Base-by-base conservation (phyloP, 202 grass and related monocot genomes). In the Thinopyrum obtusiflorum region DNA sequence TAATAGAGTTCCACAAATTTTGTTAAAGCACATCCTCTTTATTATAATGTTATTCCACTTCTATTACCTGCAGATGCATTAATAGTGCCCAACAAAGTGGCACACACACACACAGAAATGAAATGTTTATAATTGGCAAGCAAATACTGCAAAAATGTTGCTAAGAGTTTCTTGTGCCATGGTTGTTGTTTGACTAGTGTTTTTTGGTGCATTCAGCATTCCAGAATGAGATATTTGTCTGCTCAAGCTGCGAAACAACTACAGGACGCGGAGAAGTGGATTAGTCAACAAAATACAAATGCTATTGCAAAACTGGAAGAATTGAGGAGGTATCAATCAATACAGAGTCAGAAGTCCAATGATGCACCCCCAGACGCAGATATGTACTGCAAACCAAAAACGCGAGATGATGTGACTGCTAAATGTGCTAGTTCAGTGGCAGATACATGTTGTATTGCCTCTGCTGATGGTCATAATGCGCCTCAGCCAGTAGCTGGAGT, bases 301-400 rank as follows among this genome's bases (percentile, higher is more conserved):
- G 72, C 82, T 86, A 87, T 91, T 81, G 79, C 75, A 85, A 89
- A 92, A 76, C 67, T 88, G 57, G 92, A 93, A 74, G 87, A 92
- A 65, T 61, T 92, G 80, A 88, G 88, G 49, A 86, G 73, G 49
- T 77, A 82, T 25, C 65, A 79, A 68, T 65, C 70, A 36, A 46
- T 68, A 36, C 57, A 81, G 25, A 84, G 29, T 80, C 40, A 35
- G 36, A 79, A 82, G 20, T 78, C 55, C 51, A 57, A 69, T 74
- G 80, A 82, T 88, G 59, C 59, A 53, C 63, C 17, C 23, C 25
- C 29, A 65, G 61, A 80, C 64, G 59, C 35, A 73, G 37, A 66
- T 63, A 81, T 51, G 12, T 23, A 71, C 24, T 2, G 12, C 37
- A 70, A 80, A 82, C 74, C 87, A 74, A 79, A 53, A 44, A n/a